These are phyloP conservation scores for Blastomyces silverae DNA, from an alignment of 2,329 filamentous ascomycete genomes.

Conservation along the genomic window DNA sequence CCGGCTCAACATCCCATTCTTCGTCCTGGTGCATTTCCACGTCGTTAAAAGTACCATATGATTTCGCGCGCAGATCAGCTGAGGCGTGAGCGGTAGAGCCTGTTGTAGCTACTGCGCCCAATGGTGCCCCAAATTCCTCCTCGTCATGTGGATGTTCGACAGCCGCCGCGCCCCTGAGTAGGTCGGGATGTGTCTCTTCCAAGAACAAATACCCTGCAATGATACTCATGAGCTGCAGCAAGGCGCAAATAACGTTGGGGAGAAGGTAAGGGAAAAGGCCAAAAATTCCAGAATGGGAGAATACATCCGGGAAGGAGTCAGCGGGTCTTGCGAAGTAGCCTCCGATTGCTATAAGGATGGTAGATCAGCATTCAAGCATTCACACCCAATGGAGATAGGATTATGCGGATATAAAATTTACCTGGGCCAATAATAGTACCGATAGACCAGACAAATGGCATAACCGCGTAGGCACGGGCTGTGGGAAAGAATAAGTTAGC, in stretches of 20 bases:
- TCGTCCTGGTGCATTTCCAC: constrained; percentile 51
- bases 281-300: constrained; percentile 64
- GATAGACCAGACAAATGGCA: constrained; percentile 86
- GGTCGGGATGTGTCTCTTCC: constrained; percentile 82
- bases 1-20: constrained; percentile 46
- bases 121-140: constrained; percentile 18
- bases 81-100: constrained; percentile 66
- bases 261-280: constrained; percentile 76
- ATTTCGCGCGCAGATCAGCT: constrained; percentile 68
- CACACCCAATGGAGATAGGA: not conserved
- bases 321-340: constrained; percentile 77
- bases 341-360: constrained; percentile 56
- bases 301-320: constrained; percentile 62
- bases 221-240: constrained; percentile 70
- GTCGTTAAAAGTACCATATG: constrained; percentile 65
- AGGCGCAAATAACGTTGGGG: constrained; percentile 78
- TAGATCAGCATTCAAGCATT: not conserved
- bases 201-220: constrained; percentile 72
- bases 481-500: constrained; percentile 4
- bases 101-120: constrained; percentile 62
- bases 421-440: constrained; percentile 79
- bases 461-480: constrained; percentile 76
- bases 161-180: constrained; percentile 48
- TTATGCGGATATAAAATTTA: constrained; percentile 7
- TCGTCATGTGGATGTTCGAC: constrained; percentile 54